Conservation (phyloP, 129 eudicot genomes). For the Dittrichia graveolens region DNA sequence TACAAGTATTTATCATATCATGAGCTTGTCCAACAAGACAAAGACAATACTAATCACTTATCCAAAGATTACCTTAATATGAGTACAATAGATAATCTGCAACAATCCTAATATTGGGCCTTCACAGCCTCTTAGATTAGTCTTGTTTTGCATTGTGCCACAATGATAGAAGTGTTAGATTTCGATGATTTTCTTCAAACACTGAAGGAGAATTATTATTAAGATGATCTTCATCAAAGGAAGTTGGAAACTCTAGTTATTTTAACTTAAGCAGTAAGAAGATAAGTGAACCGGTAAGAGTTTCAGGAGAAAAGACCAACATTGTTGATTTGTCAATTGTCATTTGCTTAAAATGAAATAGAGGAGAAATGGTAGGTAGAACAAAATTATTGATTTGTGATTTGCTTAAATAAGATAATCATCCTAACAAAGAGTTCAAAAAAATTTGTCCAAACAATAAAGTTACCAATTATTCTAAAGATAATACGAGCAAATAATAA, state of each 20-base stretch:
- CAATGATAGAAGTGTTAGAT: background rate
- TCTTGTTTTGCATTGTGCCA: background rate
- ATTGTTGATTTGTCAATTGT: background rate
- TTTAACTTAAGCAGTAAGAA: background rate
- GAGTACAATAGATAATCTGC: background rate
- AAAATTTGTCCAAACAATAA: background rate
- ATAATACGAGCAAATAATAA: background rate
- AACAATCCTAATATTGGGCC: background rate
- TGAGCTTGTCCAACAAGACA: too few species aligned
- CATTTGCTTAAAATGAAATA: background rate
- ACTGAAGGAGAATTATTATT: background rate
- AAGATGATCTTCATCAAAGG: too few species aligned
- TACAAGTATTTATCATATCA: too few species aligned
- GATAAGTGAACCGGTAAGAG: background rate
- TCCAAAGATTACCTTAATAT: background rate
- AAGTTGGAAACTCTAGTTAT: too few species aligned
- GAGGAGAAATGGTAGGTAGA: background rate
- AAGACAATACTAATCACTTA: background rate
- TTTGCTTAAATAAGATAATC: background rate
- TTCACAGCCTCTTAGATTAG: background rate
- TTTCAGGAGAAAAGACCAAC: background rate
- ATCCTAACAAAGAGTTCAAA: background rate
- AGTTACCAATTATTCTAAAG: background rate
- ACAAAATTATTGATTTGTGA: too few species aligned
- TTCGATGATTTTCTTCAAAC: background rate